Base-by-base conservation (phyloP, 139 green algal species). In the Coelastrella sp. region DNA sequence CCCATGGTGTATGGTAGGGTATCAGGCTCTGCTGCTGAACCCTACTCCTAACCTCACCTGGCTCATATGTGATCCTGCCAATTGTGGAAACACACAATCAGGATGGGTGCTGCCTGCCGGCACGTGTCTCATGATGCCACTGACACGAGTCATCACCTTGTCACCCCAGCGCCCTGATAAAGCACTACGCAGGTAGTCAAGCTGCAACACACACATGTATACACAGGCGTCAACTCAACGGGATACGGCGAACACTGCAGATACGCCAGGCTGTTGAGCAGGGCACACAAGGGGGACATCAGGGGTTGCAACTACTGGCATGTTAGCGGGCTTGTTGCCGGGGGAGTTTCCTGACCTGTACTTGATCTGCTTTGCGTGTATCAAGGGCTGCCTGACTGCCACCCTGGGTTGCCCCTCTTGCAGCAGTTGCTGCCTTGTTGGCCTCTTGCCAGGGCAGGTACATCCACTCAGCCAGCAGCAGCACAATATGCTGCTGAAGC, bases 401-500 rank as follows among this genome's bases (percentile, higher is more conserved):
- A n/a, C 74, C 85, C 83, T 91, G 85, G 17, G 62, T 85, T 27
- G 53, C 71, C 9, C 57, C 80, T 23, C 4, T 2, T 27, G 27
- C 63, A 51, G 50, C 62, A 60, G 84, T 79, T 27, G 63, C 72
- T 30, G 53, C 53, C n/a, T 69, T 35, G 60, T 62, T 43, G 21
- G 91, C 91, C 43, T 93, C 87, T 66, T 91, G 90, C 95, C 95
- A 99, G 1, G 96, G 96, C 72, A 94, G 85, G 89, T 95, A 96
- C 60, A 99, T 85, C 87, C 96, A 98, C 90, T 99, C 96, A 11
- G 86, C 92, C 25, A 97, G 89, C 32, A 94, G 72, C 3, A 94
- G 64, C 38, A 92, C 76, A 59, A 97, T 92, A 59, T 91, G 73
- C 83, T 93, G 84, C 50, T 96, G 91, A 63, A 96, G 75, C 5